Evolutionary conservation across 2,329 filamentous ascomycete species (phyloP).

Genomic region (Tolypocladium pustulatum): DNA sequence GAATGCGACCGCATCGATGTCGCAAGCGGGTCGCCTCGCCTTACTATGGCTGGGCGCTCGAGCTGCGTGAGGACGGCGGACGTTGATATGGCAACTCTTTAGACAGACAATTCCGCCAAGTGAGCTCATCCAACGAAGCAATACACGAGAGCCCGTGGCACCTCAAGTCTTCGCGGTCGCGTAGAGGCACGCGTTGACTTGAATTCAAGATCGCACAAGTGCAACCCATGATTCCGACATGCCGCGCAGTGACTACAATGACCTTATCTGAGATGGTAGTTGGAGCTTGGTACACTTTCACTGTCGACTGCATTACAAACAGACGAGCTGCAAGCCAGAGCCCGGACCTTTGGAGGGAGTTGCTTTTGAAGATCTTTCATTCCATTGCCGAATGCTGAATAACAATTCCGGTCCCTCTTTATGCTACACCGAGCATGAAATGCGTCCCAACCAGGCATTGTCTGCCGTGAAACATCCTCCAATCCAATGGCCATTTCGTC

Average conservation of each 20-base stretch:
- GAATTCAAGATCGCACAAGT: neutral
- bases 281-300: neutral
- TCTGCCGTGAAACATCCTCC: slow-evolving; percentile 22
- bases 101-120: neutral
- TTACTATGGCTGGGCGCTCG: neutral
- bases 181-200: neutral
- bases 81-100: neutral
- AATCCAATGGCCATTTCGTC: slow-evolving; percentile 23
- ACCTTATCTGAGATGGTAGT: neutral
- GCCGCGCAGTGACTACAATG: neutral
- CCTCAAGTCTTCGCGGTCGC: neutral
- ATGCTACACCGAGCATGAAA: slow-evolving; percentile 30
- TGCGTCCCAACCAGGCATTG: slow-evolving; percentile 27
- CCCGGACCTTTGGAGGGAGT: neutral
- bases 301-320: neutral
- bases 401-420: slow-evolving; percentile 21
- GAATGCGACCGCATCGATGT: neutral
- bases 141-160: neutral
- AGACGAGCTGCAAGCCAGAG: neutral
- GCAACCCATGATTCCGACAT: too few relatives aligned
- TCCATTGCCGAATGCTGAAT: slow-evolving; percentile 28
- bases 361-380: slow-evolving; percentile 24
- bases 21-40: neutral
- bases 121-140: neutral
- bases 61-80: neutral